Evolutionary conservation across 768 basidiomycete genomes (phyloP).

Genomic region (Agaricus bisporus): DNA sequence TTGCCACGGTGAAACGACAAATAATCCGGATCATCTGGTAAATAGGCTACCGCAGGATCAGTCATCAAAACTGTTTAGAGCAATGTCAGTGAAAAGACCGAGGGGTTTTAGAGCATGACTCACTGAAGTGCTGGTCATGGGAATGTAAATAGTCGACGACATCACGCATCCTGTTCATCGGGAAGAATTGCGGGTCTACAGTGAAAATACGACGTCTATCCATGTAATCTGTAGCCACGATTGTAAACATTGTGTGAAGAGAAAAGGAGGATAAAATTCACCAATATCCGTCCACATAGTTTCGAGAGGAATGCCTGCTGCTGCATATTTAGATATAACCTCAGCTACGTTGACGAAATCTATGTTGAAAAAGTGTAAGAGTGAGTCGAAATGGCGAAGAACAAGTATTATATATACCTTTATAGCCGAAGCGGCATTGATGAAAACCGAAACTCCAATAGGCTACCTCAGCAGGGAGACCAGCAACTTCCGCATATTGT

Average conservation of each 20-base stretch:
- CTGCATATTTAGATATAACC: conserved; percentile 58
- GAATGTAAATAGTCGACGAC: conserved; percentile 56
- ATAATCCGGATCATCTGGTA: conserved; percentile 38
- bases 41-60: conserved; percentile 59
- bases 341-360: conserved; percentile 58
- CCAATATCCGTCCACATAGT: conserved; percentile 82
- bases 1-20: conserved; percentile 50
- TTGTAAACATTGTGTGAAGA: too few relatives aligned
- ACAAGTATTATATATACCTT: conserved; percentile 32
- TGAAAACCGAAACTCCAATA: conserved; percentile 73
- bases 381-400: background rate
- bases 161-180: conserved; percentile 54
- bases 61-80: conserved; percentile 55
- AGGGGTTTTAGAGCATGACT: conserved; percentile 13
- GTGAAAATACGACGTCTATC: conserved; percentile 62
- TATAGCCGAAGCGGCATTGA: conserved; percentile 68
- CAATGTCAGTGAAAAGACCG: background rate
- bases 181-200: conserved; percentile 63
- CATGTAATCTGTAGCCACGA: conserved; percentile 52
- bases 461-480: conserved; percentile 64
- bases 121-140: conserved; percentile 54
- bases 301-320: conserved; percentile 59
- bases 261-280: too few relatives aligned
- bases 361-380: too few relatives aligned
- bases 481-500: conserved; percentile 67